These are phyloP conservation scores for Punica granatum DNA, from an alignment of 345 rosid genomes.

Conservation along the genomic window DNA sequence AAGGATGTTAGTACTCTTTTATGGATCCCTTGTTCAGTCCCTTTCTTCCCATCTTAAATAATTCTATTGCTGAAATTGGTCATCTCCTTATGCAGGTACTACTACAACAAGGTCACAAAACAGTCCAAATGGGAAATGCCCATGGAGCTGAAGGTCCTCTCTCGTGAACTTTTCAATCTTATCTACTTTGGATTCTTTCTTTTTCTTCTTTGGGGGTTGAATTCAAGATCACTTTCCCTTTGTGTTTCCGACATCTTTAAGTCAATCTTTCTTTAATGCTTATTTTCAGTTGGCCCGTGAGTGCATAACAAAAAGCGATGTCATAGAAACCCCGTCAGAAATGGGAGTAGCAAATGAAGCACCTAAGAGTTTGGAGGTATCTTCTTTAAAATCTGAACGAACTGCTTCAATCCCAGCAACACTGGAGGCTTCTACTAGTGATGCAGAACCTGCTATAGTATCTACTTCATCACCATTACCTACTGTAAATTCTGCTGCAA, in stretches of 20 bases:
- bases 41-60: not conserved
- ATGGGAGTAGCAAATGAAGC: conserved; percentile 18
- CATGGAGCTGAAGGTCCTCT: conserved; percentile 70
- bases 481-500: conserved; percentile 20
- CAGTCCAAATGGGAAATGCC: conserved; percentile 92
- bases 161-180: not conserved
- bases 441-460: conserved; percentile 24
- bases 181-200: not conserved
- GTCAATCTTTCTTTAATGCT: conserved; percentile 6
- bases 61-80: not conserved
- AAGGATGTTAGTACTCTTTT: conserved; percentile 50
- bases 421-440: conserved; percentile 30
- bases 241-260: conserved; percentile 7
- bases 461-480: conserved; percentile 22
- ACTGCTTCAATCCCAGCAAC: conserved; percentile 49
- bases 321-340: conserved; percentile 30
- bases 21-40: not conserved
- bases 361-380: conserved; percentile 28
- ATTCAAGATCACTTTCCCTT: conserved; percentile 2
- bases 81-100: conserved; percentile 46
- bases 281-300: conserved; percentile 79
- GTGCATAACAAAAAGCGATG: conserved; percentile 36
- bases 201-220: not conserved
- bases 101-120: conserved; percentile 75
- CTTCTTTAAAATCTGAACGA: conserved; percentile 28